Percentiles rank a stretch among this genome's conserved stretches.
phyloP scores from a whole-genome alignment of 2,329 filamentous ascomycete genomes.

The Aspergillus clavatus region DNA sequence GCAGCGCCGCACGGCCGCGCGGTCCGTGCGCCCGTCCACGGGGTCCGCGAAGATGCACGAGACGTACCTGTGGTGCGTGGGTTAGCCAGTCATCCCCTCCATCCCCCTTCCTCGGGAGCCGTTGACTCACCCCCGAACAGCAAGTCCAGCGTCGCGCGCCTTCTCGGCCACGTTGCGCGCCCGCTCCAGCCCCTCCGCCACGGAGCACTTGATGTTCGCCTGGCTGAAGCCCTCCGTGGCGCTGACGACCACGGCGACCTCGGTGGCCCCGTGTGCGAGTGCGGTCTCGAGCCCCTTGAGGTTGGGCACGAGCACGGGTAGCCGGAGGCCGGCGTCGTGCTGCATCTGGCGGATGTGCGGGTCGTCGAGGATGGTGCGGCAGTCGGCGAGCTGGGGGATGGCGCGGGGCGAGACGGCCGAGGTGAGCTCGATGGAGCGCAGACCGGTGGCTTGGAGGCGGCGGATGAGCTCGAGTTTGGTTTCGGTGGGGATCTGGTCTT shows the following conservation, averaged over 20 bases:
- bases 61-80: conserved; percentile 27
- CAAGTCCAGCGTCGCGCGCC: conserved; percentile 25
- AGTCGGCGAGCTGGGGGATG: conserved; percentile 65
- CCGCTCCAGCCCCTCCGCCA: conserved; percentile 34
- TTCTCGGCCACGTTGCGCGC: conserved; percentile 28
- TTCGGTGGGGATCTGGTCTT: conserved; percentile 61
- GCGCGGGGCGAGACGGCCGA: conserved; percentile 81
- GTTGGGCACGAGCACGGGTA: conserved; percentile 41
- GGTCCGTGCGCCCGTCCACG: conserved; percentile 51
- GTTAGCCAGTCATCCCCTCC: too few relatives aligned
- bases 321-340: conserved; percentile 11
- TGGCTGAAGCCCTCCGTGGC: conserved; percentile 42
- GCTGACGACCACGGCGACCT: conserved; percentile 41
- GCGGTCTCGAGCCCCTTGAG: conserved; percentile 54
- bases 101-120: too few relatives aligned
- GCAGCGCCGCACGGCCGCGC: conserved; percentile 47
- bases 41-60: conserved; percentile 43
- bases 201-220: conserved; percentile 40
- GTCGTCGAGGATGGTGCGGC: conserved; percentile 20
- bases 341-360: conserved; percentile 51
- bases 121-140: conserved; percentile 33
- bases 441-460: conserved; percentile 61
- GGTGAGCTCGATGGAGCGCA: conserved; percentile 72
- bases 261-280: conserved; percentile 33
- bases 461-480: conserved; percentile 75